Base-by-base conservation (phyloP, 2,329 filamentous ascomycete species). In the Trichoderma semiorbis region DNA sequence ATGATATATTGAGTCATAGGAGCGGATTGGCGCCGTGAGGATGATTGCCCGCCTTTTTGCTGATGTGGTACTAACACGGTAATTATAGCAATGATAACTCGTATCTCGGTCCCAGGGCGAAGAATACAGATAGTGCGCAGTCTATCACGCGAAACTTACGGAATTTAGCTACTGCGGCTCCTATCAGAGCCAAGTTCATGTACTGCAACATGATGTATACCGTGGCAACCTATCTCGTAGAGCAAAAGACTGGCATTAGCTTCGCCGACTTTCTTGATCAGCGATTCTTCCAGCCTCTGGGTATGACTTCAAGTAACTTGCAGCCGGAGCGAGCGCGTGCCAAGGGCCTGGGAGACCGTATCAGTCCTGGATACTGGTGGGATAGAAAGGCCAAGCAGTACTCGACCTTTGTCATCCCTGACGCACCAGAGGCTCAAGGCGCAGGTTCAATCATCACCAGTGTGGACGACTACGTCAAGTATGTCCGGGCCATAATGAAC, bases 161-260 rank as follows among this genome's bases (percentile, higher is more conserved):
- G 14, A 78, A 79, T 62, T 72, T 79, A n/a, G 60, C 71, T 3
- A 43, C 75, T 2, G 74, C 73, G 5, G 75, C 75, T 7, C 77
- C 78, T 0, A 66, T 76, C 0, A 75, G 77, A 7, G 72, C 73
- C 21, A 73, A 73, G 62, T 77, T 75, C 67, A 72, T 76, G 18
- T 78, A 79, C 71, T 75, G 73, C 70, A 79, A 78, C 58, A 75
- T 78, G 73, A 79, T 79, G 77, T 79, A 75, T 61, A 78, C 77
- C 1, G 77, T 71, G 3, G 74, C 75, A 3, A 73, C 74, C 1
- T 67, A 79, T 58, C 71, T 79, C 10, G 75, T 79, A 1, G 75
- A 79, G 66, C 36, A 69, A 1, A 74, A 66, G 24, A 74, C 55
- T 6, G 67, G 71, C 1, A 64, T 74, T 4, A 36, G 30, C 21